Conservation (phyloP, 75 land plant genomes). For the Pinus tabuliformis region DNA sequence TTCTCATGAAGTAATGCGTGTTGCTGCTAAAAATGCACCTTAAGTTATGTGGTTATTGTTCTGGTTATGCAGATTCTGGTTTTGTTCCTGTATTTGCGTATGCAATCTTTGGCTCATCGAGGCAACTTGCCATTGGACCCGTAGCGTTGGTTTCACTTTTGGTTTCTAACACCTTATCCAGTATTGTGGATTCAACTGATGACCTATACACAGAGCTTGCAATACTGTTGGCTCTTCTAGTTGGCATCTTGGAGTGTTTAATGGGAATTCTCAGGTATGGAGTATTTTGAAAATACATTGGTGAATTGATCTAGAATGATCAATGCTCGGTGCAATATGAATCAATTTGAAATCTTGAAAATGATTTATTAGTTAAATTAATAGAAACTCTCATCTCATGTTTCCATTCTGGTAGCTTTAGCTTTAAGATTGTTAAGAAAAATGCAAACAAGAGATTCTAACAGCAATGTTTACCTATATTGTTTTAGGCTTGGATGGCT, state of each 20-base stretch:
- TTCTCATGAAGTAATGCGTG: neutral
- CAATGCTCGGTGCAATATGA: neutral
- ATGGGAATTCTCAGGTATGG: slow-evolving; percentile 87
- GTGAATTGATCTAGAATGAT: neutral
- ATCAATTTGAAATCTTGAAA: neutral
- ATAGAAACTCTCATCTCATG: neutral
- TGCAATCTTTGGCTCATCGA: slow-evolving; percentile 94
- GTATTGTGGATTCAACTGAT: slow-evolving; percentile 65
- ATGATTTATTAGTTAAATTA: neutral
- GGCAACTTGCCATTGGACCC: slow-evolving; percentile 95
- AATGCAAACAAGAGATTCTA: neutral
- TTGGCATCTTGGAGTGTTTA: slow-evolving; percentile 80
- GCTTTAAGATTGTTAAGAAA: slow-evolving; percentile 1
- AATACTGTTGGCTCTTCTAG: slow-evolving; percentile 88
- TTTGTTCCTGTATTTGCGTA: slow-evolving; percentile 87
- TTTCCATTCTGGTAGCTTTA: neutral
- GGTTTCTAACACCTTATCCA: slow-evolving; percentile 73
- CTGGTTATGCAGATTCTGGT: slow-evolving; percentile 67
- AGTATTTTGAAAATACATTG: neutral
- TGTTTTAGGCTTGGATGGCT: slow-evolving; percentile 91
- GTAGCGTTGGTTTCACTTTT: slow-evolving; percentile 94
- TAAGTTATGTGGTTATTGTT: neutral
- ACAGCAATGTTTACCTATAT: neutral
- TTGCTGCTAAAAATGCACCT: neutral
- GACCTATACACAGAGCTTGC: slow-evolving; percentile 81